Base-by-base conservation (phyloP, 495 filamentous ascomycete species). In the Aspergillus ellipticus region DNA sequence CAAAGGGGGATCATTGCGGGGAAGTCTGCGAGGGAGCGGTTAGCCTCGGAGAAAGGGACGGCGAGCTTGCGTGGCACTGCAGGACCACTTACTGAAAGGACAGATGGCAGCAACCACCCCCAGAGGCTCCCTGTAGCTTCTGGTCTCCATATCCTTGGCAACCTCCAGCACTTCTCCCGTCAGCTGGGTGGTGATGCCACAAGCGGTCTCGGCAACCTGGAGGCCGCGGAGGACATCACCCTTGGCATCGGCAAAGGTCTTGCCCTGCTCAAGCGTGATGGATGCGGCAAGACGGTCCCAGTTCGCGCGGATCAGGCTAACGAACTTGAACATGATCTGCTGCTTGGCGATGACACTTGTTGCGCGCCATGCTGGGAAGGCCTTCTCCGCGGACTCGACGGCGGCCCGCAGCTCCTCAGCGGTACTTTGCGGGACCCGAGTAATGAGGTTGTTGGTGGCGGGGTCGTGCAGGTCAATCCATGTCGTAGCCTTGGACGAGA, bases 1-100 rank as follows among this genome's bases (percentile, higher is more conserved):
- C 94, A 99, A 8, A 99, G 79, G 17, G 94, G 94, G 73, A 99
- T 99, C 94, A 99, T 99, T 60, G 94, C 94, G 41, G 94, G 94
- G 78, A 99, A 99, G 78, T 98, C 58, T 57, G 29, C 42, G 20
- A 47, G 50, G 7, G 37, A 16, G 22, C 24, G 21, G 43, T 46
- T 33, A 58, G 49, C 43, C 33, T 20, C 37, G 22, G 35, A n/a
- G 33, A 50, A 39, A 51, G 13, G 29, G 4, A 22, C 21, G 16
- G 26, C 5, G 20, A n/a, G 16, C 35, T 39, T 39, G 35, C 35
- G n/a, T 39, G 35, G n/a, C 35, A 15, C 11, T 39, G 35, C 35
- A 39, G 5, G 35, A 39, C 26, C n/a, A 82, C 90, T 68, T 76
- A 96, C 91, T 99, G 71, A 99, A 99, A 17, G 94, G 94, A 77